phyloP scores from a whole-genome alignment of 768 basidiomycete species.

The Suillus fuscotomentosus region DNA sequence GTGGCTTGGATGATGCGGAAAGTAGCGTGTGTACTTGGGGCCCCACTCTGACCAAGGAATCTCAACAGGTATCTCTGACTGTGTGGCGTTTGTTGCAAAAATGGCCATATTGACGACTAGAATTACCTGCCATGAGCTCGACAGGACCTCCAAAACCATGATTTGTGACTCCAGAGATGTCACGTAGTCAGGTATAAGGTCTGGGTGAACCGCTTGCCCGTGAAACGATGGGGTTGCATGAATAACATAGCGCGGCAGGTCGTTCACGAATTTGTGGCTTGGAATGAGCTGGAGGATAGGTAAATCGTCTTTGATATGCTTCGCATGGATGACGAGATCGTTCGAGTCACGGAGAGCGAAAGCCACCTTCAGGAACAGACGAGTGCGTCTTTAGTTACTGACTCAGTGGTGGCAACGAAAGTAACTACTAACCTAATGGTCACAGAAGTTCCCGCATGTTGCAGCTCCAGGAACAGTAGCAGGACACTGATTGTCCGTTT shows the following conservation, averaged over 20 bases:
- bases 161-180: not conserved
- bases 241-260: not conserved
- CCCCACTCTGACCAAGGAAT: not conserved
- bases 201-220: not conserved
- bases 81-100: not conserved
- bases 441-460: too few relatives aligned
- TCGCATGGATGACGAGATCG: too few relatives aligned
- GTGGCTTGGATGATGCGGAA: slow-evolving; percentile 1
- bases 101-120: not conserved
- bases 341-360: too few relatives aligned
- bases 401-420: too few relatives aligned
- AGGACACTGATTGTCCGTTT: too few relatives aligned
- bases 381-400: too few relatives aligned
- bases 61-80: not conserved
- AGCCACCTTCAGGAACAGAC: too few relatives aligned
- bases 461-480: too few relatives aligned
- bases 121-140: not conserved
- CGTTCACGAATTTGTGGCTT: too few relatives aligned
- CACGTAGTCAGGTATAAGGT: not conserved
- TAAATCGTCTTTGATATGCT: too few relatives aligned
- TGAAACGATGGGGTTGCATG: not conserved
- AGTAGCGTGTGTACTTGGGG: not conserved
- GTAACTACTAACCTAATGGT: too few relatives aligned
- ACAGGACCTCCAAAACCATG: not conserved
- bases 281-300: too few relatives aligned